Conservation (phyloP, 306 rosid species). For the Acacia crassicarpa region DNA sequence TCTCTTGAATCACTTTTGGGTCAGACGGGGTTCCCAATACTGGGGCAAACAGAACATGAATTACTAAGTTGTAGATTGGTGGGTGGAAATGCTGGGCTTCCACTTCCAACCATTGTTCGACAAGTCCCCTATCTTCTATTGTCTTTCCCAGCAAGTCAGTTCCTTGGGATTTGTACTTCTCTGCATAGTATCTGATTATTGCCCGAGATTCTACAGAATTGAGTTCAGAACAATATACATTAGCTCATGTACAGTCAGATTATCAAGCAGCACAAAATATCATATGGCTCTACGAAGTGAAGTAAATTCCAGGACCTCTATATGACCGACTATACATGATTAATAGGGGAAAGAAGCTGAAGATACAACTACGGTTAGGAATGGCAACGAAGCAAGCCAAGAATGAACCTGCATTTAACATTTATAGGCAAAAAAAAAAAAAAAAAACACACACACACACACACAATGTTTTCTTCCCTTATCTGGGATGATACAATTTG, state of each 20-base stretch:
- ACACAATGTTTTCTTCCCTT: background rate
- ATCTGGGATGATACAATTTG: background rate
- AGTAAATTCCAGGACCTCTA: background rate
- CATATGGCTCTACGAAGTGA: background rate
- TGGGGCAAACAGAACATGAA: conserved; percentile 43
- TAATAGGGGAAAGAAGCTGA: background rate
- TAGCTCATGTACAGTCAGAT: background rate
- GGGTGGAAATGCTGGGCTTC: conserved; percentile 49
- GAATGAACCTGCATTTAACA: background rate
- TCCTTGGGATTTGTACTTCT: conserved; percentile 37
- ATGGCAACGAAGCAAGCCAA: background rate
- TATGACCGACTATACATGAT: background rate
- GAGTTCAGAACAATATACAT: background rate
- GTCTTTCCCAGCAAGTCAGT: conserved; percentile 36
- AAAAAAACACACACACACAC: no score
- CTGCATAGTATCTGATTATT: conserved; percentile 40
- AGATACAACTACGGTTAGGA: background rate
- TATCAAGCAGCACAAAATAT: background rate
- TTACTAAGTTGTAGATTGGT: conserved; percentile 23
- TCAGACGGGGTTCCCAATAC: conserved; percentile 23
- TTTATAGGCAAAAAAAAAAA: background rate
- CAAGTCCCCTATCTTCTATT: conserved; percentile 37
- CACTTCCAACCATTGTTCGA: conserved; percentile 54
- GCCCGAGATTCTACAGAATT: conserved; percentile 33
- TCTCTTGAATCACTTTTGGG: conserved; percentile 41